Base-by-base conservation (phyloP, 148 eudicot genomes). In the Rhododendron simsii region DNA sequence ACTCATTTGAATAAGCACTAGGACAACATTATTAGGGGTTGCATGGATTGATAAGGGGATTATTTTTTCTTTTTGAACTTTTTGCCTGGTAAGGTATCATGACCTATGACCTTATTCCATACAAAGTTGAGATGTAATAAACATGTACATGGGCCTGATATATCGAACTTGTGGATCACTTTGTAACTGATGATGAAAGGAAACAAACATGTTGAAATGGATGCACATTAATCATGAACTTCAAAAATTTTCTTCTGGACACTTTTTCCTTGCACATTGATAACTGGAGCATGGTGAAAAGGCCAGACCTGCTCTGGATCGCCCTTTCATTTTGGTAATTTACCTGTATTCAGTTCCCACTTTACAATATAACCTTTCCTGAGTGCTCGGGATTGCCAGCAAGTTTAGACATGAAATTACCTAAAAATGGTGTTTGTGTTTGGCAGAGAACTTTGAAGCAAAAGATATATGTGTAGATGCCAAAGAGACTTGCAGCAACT, bases 401-500 rank as follows among this genome's bases (percentile, higher is more conserved):
- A 44, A 80, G 80, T 82, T 39, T 6, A 78, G 74, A 20, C 37
- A 45, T 45, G 57, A 77, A 82, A 44, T 65, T 87, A 81, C 57
- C 86, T 86, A 71, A 83, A 84, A 50, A 35, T 10, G 75, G 37
- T 71, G 78, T n/a, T 83, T 87, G 82, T 63, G 71, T 33, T 76
- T 91, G 85, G 87, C 91, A 95, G 98, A 92, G 87, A 87, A 92
- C 78, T 95, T 95, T 85, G 87, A 86, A 85, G 90, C 90, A 37
- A 90, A 84, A 84, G 92, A 91, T 87, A 86, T 95, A 41, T 88
- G 92, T 86, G 75, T 85, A 50, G 95, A 93, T 65, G 98, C 96
- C 67, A 93, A 92, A 88, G 96, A 95, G 86, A 95, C 91, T 86
- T 95, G 98, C 89, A 87, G 87, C 78, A 93, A 95, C 88, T 95